These are phyloP conservation scores for Dovyalis caffra DNA, from an alignment of 345 rosid species.

Conservation along the genomic window DNA sequence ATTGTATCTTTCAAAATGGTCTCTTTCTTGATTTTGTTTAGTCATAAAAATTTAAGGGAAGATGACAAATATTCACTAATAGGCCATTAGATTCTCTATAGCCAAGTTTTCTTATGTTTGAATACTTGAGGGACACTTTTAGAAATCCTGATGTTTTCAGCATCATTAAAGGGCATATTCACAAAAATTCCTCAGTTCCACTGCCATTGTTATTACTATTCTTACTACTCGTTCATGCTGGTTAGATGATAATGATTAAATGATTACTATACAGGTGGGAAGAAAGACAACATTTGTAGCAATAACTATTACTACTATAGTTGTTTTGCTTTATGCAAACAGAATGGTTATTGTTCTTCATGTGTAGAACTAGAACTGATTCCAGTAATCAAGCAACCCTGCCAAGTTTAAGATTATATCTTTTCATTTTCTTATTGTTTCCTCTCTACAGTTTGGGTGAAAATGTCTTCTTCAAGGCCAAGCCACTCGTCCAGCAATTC, in stretches of 20 bases:
- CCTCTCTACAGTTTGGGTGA: conserved; percentile 16
- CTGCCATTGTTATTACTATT: not conserved
- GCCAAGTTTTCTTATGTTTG: conserved; percentile 2
- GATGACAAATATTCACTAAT: not conserved
- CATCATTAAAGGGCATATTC: not conserved
- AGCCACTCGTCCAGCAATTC: conserved; percentile 68
- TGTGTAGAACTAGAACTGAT: not conserved
- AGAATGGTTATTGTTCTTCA: not conserved
- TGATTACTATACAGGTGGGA: not conserved
- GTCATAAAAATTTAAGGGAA: not conserved
- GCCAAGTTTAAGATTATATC: not conserved
- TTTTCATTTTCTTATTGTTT: not conserved
- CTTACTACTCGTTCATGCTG: not conserved
- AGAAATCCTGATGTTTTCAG: not conserved
- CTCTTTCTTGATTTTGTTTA: not conserved
- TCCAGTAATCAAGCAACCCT: not conserved
- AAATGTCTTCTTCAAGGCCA: conserved; percentile 86
- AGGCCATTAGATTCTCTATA: not conserved
- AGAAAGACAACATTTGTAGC: too few species aligned
- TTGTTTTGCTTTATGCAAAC: not conserved
- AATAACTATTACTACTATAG: not conserved
- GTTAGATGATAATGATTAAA: not conserved
- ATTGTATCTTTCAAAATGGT: too few species aligned
- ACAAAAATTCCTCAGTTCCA: not conserved
- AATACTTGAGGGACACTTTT: not conserved